These are phyloP conservation scores for Backusella parvicylindrica DNA, from an alignment of 192 early-diverging fungal species.

Conservation along the genomic window DNA sequence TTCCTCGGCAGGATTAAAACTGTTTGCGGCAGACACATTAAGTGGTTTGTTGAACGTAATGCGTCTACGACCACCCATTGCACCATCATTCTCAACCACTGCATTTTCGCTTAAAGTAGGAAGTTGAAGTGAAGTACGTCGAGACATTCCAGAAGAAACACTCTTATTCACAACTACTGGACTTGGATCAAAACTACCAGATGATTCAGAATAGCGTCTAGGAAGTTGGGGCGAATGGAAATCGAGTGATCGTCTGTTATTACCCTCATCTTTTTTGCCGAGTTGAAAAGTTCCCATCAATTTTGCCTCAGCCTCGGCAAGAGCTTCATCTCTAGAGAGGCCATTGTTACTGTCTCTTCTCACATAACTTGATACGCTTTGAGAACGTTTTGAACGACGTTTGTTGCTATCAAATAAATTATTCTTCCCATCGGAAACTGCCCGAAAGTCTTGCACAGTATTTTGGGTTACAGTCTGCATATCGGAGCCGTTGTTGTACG, in stretches of 20 bases:
- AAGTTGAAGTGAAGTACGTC: slow-evolving; percentile 16
- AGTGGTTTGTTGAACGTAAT: background rate
- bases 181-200: background rate
- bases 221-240: background rate
- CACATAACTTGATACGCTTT: background rate
- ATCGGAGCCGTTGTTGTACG: slow-evolving; percentile 21
- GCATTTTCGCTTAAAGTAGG: slow-evolving; percentile 11
- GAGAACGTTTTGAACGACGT: background rate
- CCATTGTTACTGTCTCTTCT: background rate
- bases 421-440: slow-evolving; percentile 7
- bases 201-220: slow-evolving; percentile 20
- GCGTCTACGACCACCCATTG: background rate
- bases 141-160: background rate
- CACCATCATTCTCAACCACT: slow-evolving; percentile 9
- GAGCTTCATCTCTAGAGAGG: slow-evolving; percentile 16
- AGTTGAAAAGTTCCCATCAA: slow-evolving; percentile 24
- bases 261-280: background rate
- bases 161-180: slow-evolving; percentile 1
- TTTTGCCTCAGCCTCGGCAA: slow-evolving; percentile 29
- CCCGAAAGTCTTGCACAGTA: slow-evolving; percentile 18
- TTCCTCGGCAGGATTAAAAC: slow-evolving; percentile 8
- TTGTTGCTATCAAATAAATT: background rate
- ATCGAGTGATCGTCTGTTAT: slow-evolving; percentile 12
- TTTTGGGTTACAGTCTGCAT: slow-evolving; percentile 14
- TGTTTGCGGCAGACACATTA: background rate